phyloP scores from a whole-genome alignment of 805 yeast genomes.

The Naumovozyma dairenensis region DNA sequence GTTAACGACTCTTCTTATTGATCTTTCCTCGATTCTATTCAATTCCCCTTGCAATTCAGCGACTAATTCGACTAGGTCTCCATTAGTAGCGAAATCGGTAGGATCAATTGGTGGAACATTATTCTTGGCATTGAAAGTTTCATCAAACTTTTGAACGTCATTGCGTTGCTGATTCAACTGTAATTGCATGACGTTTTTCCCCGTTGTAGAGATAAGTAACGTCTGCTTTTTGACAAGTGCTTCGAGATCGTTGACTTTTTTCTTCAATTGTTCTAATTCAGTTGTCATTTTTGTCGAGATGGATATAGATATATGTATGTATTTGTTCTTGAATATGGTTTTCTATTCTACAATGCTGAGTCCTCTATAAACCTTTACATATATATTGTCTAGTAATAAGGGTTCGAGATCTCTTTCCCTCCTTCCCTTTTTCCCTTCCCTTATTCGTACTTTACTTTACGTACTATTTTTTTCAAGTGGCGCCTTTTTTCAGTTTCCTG shows the following conservation, averaged over 20 bases:
- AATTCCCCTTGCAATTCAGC: conserved; percentile 86
- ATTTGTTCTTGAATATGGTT: no score
- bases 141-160: conserved; percentile 25
- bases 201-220: conserved; percentile 60
- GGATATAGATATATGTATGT: no score
- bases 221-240: conserved; percentile 55
- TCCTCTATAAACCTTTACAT: no score
- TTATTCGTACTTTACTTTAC: no score
- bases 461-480: no score
- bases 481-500: no score
- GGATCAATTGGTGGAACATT: conserved; percentile 28
- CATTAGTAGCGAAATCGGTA: conserved; percentile 62
- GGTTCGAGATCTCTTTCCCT: no score
- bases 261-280: conserved; percentile 25
- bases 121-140: conserved; percentile 8
- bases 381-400: no score
- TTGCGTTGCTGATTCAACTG: conserved; percentile 49
- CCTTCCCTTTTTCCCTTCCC: no score
- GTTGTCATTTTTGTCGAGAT: conserved; percentile 15
- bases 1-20: conserved; percentile 61
- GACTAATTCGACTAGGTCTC: conserved; percentile 77
- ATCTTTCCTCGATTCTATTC: conserved; percentile 67
- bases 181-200: conserved; percentile 62
- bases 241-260: conserved; percentile 42
- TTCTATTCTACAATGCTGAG: no score